phyloP scores from a whole-genome alignment of 257 asterid genomes.

The Salvia hispanica region DNA sequence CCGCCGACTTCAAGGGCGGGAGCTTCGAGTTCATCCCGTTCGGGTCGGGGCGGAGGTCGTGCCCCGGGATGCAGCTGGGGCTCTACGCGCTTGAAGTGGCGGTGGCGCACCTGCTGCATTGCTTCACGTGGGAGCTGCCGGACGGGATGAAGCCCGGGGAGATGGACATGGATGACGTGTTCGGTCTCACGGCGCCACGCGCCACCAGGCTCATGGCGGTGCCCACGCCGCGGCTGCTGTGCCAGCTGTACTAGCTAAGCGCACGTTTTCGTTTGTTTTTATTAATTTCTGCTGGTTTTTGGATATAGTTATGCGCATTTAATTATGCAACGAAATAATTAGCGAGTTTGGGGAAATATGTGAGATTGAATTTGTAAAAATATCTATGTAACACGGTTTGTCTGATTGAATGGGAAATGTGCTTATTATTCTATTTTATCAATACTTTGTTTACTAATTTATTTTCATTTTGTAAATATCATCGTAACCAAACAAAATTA shows the following conservation, averaged over 20 bases:
- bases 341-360: background rate
- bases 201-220: conserved; percentile 75
- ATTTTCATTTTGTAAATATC: background rate
- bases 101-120: conserved; percentile 78
- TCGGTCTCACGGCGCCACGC: conserved; percentile 85
- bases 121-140: conserved; percentile 86
- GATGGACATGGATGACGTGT: conserved; percentile 67
- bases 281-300: background rate
- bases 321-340: background rate
- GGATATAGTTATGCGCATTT: background rate
- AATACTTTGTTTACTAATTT: background rate
- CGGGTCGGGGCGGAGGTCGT: conserved; percentile 91
- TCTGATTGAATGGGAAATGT: background rate
- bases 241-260: conserved; percentile 56
- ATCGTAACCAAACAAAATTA: too few relatives aligned
- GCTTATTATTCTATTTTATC: background rate
- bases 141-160: conserved; percentile 87
- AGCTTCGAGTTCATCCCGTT: conserved; percentile 83
- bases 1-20: conserved; percentile 66
- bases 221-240: conserved; percentile 64
- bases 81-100: conserved; percentile 74
- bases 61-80: conserved; percentile 99
- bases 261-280: background rate
- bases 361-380: background rate
- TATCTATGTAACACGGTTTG: background rate